phyloP scores from a whole-genome alignment of 805 yeast genomes.

The Helenozyma rhizophorensis region DNA sequence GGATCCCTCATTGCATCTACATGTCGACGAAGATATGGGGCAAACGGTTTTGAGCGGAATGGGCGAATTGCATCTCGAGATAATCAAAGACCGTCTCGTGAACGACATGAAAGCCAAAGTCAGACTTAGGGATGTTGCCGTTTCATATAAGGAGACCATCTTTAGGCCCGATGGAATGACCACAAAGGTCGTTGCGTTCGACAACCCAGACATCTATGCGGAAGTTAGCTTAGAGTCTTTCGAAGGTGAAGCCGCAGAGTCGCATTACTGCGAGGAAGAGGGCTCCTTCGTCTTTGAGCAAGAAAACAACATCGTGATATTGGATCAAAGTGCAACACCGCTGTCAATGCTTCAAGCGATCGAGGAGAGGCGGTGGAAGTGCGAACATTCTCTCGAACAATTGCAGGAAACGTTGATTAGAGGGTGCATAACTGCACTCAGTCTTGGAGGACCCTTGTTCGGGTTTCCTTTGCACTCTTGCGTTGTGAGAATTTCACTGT shows the following conservation, averaged over 20 bases:
- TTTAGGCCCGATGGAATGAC: constrained; percentile 17
- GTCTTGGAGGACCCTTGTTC: constrained; percentile 61
- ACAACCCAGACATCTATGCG: constrained; percentile 19
- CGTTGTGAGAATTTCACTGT: constrained; percentile 46
- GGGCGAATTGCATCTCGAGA: constrained; percentile 96
- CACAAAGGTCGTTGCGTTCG: constrained; percentile 14
- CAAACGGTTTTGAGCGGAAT: constrained; percentile 89
- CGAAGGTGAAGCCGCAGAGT: constrained; percentile 33
- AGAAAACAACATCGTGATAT: constrained; percentile 46
- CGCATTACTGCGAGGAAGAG: constrained; percentile 33
- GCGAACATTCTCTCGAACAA: constrained; percentile 41
- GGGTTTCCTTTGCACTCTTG: constrained; percentile 58
- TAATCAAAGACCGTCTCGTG: constrained; percentile 74
- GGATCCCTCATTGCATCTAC: constrained; percentile 80
- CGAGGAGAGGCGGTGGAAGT: constrained; percentile 46
- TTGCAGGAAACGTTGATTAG: constrained; percentile 52
- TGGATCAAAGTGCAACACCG: constrained; percentile 30
- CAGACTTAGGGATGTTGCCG: constrained; percentile 77
- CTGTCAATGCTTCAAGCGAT: constrained; percentile 18
- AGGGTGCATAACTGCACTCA: constrained; percentile 59
- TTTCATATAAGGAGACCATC: constrained; percentile 79
- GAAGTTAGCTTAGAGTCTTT: constrained; percentile 30
- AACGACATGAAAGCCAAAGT: constrained; percentile 79
- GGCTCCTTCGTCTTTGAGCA: constrained; percentile 36
- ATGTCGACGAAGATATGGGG: constrained; percentile 78